A percentile compares a stretch with the other conserved stretches of the same genome.
phyloP scores from a whole-genome alignment of 192 early-diverging fungal genomes.

The Umbelopsis sp. region DNA sequence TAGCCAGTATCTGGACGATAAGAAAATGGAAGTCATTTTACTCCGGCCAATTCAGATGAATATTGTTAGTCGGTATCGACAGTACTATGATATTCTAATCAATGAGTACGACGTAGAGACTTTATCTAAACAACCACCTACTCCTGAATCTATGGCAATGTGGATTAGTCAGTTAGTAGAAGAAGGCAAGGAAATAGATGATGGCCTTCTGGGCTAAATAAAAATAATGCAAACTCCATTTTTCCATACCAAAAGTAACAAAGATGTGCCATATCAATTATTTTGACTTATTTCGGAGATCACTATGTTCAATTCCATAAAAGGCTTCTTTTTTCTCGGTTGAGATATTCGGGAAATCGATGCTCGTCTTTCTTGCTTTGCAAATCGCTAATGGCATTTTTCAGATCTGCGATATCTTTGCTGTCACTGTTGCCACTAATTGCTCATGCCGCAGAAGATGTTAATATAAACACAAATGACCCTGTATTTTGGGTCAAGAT shows the following conservation, averaged over 20 bases:
- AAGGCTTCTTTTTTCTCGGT: conserved; percentile 3
- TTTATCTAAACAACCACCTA: not conserved
- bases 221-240: too few relatives aligned
- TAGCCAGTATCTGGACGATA: conserved; percentile 73
- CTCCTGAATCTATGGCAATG: conserved; percentile 19
- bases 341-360: not conserved
- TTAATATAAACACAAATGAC: not conserved
- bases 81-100: conserved; percentile 11
- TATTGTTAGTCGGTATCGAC: conserved; percentile 23
- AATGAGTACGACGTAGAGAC: conserved; percentile 22
- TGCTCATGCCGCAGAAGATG: not conserved
- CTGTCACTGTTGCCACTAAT: not conserved
- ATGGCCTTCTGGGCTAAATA: not conserved
- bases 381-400: not conserved
- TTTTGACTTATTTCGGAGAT: not conserved
- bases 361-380: not conserved
- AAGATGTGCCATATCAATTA: not conserved
- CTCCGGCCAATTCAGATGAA: conserved; percentile 59
- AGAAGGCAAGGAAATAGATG: not conserved
- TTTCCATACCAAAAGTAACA: too few relatives aligned
- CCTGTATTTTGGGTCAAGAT: conserved; percentile 21
- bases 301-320: not conserved
- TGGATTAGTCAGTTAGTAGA: conserved; percentile 31
- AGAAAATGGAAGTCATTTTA: conserved; percentile 74
- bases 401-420: not conserved